Evolutionary conservation across 768 basidiomycete genomes (phyloP), one percentile per base, ranked within the genome.

Genomic region (Gloeostereum incarnatum): DNA sequence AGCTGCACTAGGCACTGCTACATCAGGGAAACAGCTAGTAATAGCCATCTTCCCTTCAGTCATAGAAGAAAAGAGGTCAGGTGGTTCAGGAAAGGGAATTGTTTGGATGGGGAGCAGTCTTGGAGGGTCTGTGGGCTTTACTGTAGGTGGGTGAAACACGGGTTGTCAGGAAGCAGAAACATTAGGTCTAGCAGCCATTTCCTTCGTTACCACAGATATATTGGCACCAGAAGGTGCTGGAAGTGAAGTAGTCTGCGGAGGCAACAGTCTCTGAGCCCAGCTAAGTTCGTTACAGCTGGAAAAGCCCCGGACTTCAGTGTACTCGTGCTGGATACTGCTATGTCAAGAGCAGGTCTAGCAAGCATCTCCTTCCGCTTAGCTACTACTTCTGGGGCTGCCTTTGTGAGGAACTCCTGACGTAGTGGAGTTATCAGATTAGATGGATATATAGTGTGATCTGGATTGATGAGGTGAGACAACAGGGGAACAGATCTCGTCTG

Each of bases 281-380:
- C n/a, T 10, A 11, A 14, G 19, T 39, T 39, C 6, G 38, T 40
- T 40, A 23, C 19, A 22, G 16, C 26, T 38, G 24, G 23, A 6
- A 23, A 18, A 22, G 18, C 38, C 29, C 25, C 8, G n/a, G n/a
- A n/a, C 8, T n/a, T 8, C 26, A 29, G n/a, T n/a, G n/a, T 8
- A 8, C 26, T 29, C 26, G 9, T 8, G 26, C 26, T 29, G 9
- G 9, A 8, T 29, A 29, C n/a, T n/a, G n/a, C n/a, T n/a, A n/a
- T n/a, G 26, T n/a, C 26, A 8, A 8, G 26, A 8, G 26, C 26
- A 29, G 26, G 26, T 29, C 26, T n/a, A n/a, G 6, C 13, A 18
- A n/a, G 7, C 31, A 29, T 31, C 14, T 14, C 14, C 14, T 18
- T 31, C 14, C 14, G 13, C 19, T 5, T 18, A 13, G 7, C 5